These are phyloP conservation scores for Solanum pimpinellifolium DNA, from an alignment of 257 asterid genomes.

Conservation along the genomic window DNA sequence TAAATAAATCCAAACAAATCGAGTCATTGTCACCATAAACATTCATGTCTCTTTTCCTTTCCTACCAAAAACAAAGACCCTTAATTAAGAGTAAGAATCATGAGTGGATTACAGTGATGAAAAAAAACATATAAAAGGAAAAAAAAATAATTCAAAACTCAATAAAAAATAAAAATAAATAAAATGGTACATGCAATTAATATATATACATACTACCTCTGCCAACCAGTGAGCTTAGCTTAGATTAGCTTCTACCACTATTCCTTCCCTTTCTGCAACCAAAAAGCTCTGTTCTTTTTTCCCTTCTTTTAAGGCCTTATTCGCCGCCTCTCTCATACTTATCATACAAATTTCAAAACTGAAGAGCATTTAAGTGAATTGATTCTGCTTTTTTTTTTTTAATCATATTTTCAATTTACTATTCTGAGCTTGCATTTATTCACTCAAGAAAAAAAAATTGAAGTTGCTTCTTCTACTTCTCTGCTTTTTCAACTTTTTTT, in stretches of 20 bases:
- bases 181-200: background rate
- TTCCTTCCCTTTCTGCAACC: background rate
- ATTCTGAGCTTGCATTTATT: background rate
- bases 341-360: background rate
- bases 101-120: conserved; percentile 24
- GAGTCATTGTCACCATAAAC: conserved; percentile 8
- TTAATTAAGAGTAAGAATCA: conserved; percentile 8
- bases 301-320: conserved; percentile 16
- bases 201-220: background rate
- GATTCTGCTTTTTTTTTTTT: background rate
- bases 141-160: background rate
- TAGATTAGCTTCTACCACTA: background rate
- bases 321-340: conserved; percentile 23
- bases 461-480: background rate
- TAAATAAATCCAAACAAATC: too few species aligned
- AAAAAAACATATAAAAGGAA: background rate
- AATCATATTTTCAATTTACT: background rate
- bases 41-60: background rate
- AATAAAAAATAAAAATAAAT: background rate
- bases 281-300: background rate
- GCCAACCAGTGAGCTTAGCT: background rate
- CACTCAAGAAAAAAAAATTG: background rate
- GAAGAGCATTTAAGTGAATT: conserved; percentile 9
- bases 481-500: background rate
- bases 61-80: conserved; percentile 1